A percentile compares a stretch with the other conserved stretches of the same genome.
Evolutionary conservation across 495 filamentous ascomycete species (phyloP).

Genomic region (Rhypophila decipiens): DNA sequence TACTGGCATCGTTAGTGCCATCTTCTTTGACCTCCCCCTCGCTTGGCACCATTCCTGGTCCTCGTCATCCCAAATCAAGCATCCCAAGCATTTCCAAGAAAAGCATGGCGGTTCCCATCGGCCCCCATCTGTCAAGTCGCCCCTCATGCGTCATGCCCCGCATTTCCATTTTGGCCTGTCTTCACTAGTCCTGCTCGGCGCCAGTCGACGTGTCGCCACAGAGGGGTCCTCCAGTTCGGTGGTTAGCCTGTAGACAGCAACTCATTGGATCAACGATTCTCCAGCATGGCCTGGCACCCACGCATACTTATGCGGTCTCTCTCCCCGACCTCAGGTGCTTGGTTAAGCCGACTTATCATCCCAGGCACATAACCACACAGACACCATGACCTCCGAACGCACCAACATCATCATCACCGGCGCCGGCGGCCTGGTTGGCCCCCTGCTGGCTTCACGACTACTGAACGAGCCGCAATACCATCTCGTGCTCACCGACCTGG

Average conservation of each 20-base stretch:
- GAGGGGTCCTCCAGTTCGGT: too few relatives aligned
- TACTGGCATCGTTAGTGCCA: too few relatives aligned
- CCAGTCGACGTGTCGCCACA: not conserved
- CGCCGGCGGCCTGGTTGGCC: constrained; percentile 65
- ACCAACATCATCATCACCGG: constrained; percentile 65
- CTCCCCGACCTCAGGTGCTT: too few relatives aligned
- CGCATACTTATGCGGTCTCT: too few relatives aligned
- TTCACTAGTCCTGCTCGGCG: not conserved
- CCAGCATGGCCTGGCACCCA: not conserved
- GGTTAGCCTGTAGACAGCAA: too few relatives aligned
- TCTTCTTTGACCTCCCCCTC: not conserved
- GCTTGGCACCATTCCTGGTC: not conserved
- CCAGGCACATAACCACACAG: not conserved
- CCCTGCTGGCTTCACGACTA: constrained; percentile 58
- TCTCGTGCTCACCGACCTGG: constrained; percentile 60
- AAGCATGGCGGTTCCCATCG: not conserved
- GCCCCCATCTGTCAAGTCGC: not conserved
- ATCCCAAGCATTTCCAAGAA: not conserved
- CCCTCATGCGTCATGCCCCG: not conserved
- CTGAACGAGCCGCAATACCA: constrained; percentile 48
- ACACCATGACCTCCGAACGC: constrained; percentile 3
- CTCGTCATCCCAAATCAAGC: not conserved
- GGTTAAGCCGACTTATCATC: not conserved
- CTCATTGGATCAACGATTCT: not conserved
- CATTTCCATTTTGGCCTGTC: too few relatives aligned